A percentile compares a stretch with the other conserved stretches of the same genome.
These are phyloP conservation scores for Claviceps pazoutovae DNA, from an alignment of 2,329 filamentous ascomycete genomes.

Conservation along the genomic window DNA sequence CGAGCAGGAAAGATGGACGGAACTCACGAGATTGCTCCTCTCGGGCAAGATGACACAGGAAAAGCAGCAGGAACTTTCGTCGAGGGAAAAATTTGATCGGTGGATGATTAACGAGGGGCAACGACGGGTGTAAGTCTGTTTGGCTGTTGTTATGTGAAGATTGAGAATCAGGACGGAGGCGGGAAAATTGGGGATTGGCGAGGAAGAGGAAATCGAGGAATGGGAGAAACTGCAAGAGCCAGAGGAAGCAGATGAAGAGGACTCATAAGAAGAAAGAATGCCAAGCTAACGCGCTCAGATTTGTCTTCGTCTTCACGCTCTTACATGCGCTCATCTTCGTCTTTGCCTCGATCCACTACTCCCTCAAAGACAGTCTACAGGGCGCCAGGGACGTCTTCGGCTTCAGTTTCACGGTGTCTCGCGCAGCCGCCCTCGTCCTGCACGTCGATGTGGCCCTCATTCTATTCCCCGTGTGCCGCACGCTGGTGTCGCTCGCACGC, in stretches of 20 bases:
- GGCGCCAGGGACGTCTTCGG: constrained; percentile 55
- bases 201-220: too few relatives aligned
- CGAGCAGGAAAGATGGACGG: constrained; percentile 70
- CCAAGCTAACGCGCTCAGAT: constrained; percentile 29
- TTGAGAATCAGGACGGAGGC: too few relatives aligned
- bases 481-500: constrained; percentile 65
- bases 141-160: too few relatives aligned
- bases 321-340: constrained; percentile 64
- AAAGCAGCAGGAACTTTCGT: constrained; percentile 50
- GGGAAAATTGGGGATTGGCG: too few relatives aligned
- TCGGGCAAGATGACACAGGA: constrained; percentile 72
- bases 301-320: constrained; percentile 61
- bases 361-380: constrained; percentile 61
- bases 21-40: constrained; percentile 67
- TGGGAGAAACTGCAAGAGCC: too few relatives aligned
- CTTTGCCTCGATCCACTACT: constrained; percentile 69
- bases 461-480: constrained; percentile 70
- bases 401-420: constrained; percentile 61
- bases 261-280: too few relatives aligned
- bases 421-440: constrained; percentile 60
- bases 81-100: constrained; percentile 60
- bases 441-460: constrained; percentile 73
- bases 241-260: too few relatives aligned
- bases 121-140: constrained; percentile 52
- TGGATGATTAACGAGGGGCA: constrained; percentile 90